Evolutionary conservation across 2,329 filamentous ascomycete species (phyloP), one percentile per base, ranked within the genome.

Genomic region (Anisogramma anomala): DNA sequence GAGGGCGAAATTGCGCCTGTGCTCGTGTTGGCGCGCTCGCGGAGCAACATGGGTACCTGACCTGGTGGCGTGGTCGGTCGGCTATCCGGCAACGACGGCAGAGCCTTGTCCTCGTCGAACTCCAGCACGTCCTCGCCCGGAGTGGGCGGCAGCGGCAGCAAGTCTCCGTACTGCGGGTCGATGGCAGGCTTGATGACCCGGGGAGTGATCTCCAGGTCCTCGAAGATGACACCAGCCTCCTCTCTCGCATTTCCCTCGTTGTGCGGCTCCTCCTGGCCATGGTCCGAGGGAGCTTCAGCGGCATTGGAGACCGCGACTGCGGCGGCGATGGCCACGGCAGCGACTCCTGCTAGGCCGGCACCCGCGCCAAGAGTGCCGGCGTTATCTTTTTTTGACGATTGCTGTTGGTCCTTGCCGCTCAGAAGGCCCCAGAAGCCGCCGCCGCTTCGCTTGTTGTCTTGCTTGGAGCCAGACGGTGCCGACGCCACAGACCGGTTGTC

Each of bases 331-430:
- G 59, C 62, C 54, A 60, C 67, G 34, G 38, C 26, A 14, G 33
- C 45, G 57, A 63, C 66, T 60, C 68, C 67, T 64, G 65, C 68
- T 61, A 72, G 57, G 71, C 77, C 76, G 74, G 65, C 76, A 79
- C 75, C 74, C 68, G 71, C 72, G 75, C 75, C 75, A 74, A 72
- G 67, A 70, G 69, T 79, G 71, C 66, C 75, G 75, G 77, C 72
- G 69, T 72, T 75, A 79, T 62, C 77, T 79, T 79, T 61, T 62
- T 49, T 45, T 57, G 52, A 46, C 49, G 55, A 56, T 37, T 61
- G 56, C 42, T 61, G 58, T 25, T 51, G 55, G 25, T 58, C 58
- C 40, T 48, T 55, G 43, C 61, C 61, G 35, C 62, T 68, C 56
- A 69, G 64, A 46, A 71, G 62, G 51, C 62, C 63, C 41, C 72